Conservation (phyloP, 2,329 filamentous ascomycete species). For the Acrodontium crateriforme region DNA sequence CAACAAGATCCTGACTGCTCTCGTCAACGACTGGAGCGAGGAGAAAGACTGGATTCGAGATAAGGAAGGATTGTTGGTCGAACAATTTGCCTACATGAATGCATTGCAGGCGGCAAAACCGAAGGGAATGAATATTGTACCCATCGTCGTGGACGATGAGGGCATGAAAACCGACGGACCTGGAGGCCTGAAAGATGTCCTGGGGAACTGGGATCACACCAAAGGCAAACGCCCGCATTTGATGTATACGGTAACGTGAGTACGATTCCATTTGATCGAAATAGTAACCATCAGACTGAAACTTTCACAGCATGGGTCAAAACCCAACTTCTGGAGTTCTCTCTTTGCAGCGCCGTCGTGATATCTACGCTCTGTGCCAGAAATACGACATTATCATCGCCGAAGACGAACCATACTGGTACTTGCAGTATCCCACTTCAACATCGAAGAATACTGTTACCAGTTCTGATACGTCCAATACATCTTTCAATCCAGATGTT, state of each 20-base stretch:
- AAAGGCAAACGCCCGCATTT: slow-evolving; percentile 67
- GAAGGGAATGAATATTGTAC: slow-evolving; percentile 56
- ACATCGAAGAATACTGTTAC: slow-evolving; percentile 26
- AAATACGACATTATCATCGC: slow-evolving; percentile 81
- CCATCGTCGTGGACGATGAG: slow-evolving; percentile 62
- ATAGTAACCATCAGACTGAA: no score
- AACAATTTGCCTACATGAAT: slow-evolving; percentile 71
- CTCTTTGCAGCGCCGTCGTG: slow-evolving; percentile 56
- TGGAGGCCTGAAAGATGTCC: slow-evolving; percentile 61
- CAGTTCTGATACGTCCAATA: slow-evolving; percentile 13
- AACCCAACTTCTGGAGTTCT: slow-evolving; percentile 74
- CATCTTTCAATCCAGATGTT: slow-evolving; percentile 16
- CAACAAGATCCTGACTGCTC: slow-evolving; percentile 58
- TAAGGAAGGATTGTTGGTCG: slow-evolving; percentile 63
- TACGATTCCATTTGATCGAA: no score
- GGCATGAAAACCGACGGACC: slow-evolving; percentile 65
- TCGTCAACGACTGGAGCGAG: slow-evolving; percentile 63
- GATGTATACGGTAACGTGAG: slow-evolving; percentile 80
- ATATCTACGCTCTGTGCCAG: slow-evolving; percentile 68
- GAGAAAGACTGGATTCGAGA: slow-evolving; percentile 52
- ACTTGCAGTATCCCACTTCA: slow-evolving; percentile 73
- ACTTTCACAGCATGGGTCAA: slow-evolving; percentile 55
- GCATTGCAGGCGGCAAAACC: slow-evolving; percentile 54
- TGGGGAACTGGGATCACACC: slow-evolving; percentile 66
- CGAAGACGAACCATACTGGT: slow-evolving; percentile 95